Evolutionary conservation across 768 basidiomycete genomes (phyloP).

Genomic region (Amanita phalloides): DNA sequence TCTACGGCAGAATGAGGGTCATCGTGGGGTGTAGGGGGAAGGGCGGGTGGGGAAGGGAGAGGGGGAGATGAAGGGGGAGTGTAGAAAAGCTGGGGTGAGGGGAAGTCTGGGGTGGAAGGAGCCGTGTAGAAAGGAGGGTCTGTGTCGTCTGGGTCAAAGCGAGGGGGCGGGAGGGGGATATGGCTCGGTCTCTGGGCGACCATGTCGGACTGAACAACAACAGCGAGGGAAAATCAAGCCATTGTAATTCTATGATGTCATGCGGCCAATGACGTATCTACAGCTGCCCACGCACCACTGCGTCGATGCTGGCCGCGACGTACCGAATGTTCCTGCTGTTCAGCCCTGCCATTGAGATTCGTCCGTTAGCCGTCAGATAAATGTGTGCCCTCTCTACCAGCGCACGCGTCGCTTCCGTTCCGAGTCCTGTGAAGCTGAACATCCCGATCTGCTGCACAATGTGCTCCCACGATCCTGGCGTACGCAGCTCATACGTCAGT

Average conservation of each 20-base stretch:
- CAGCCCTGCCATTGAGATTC: constrained; percentile 93
- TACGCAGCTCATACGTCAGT: constrained; percentile 69
- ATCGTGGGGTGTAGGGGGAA: constrained; percentile 16
- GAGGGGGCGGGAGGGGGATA: constrained; percentile 4
- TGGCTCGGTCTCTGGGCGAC: constrained; percentile 6
- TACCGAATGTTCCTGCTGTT: constrained; percentile 71
- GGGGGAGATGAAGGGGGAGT: constrained; percentile 28
- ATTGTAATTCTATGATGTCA: constrained; percentile 25
- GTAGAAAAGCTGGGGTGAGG: constrained; percentile 18
- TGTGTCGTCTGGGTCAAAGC: background rate
- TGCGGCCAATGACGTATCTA: constrained; percentile 9
- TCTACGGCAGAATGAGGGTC: constrained; percentile 24
- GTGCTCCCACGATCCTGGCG: constrained; percentile 94
- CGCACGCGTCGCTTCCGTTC: constrained; percentile 48
- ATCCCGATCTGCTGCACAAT: constrained; percentile 95
- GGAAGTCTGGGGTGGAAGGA: constrained; percentile 29
- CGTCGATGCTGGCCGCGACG: constrained; percentile 63
- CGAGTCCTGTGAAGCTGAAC: constrained; percentile 93
- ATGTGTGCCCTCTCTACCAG: constrained; percentile 68
- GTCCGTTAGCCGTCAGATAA: constrained; percentile 79
- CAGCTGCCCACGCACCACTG: constrained; percentile 35
- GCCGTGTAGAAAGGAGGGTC: constrained; percentile 33
- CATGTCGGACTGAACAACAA: background rate
- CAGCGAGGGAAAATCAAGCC: constrained; percentile 2
- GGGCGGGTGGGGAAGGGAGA: constrained; percentile 14